Evolutionary conservation across 257 asterid species (phyloP).

Genomic region (Solanum virginianum): DNA sequence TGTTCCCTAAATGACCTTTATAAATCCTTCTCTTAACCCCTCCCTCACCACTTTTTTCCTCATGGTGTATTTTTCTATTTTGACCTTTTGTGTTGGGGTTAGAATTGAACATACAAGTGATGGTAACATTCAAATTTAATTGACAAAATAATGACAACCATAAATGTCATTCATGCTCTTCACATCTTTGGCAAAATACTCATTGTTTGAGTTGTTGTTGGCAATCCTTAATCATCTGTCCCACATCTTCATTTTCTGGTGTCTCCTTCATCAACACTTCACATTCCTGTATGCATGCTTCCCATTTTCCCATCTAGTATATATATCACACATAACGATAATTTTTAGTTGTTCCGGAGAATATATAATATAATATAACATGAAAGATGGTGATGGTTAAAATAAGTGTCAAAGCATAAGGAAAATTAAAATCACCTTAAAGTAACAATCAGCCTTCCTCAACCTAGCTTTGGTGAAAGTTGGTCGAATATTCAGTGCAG

Average conservation of each 20-base stretch:
- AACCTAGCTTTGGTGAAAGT: conserved; percentile 56
- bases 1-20: not conserved
- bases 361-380: too few relatives aligned
- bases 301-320: conserved; percentile 51
- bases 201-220: conserved; percentile 14
- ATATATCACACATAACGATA: not conserved
- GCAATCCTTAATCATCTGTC: conserved; percentile 34
- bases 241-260: conserved; percentile 42
- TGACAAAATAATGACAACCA: not conserved
- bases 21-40: not conserved
- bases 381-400: not conserved
- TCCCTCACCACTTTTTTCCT: not conserved
- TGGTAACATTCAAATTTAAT: not conserved
- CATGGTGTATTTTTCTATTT: not conserved
- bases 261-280: conserved; percentile 36
- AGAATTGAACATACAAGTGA: not conserved
- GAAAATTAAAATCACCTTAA: conserved; percentile 30
- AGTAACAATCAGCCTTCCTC: conserved; percentile 54
- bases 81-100: not conserved
- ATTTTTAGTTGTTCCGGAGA: not conserved
- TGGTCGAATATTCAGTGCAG: conserved; percentile 47
- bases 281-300: conserved; percentile 51
- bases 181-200: conserved; percentile 2
- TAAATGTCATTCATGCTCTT: not conserved
- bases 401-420: not conserved